Base-by-base conservation (phyloP, 768 basidiomycete genomes). In the Kwoniella botswanensis region DNA sequence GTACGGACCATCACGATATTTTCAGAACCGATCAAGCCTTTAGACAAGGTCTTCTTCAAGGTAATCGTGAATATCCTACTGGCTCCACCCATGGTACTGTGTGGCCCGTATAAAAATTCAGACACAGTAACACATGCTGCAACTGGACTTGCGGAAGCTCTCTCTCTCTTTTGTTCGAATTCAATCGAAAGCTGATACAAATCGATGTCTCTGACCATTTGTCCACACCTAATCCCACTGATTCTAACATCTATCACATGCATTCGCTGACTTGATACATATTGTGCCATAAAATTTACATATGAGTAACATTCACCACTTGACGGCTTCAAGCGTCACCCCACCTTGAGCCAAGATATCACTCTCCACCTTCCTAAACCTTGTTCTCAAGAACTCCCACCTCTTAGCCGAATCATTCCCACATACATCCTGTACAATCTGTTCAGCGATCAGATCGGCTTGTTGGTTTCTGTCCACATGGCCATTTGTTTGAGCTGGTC, bases 301-400 rank as follows among this genome's bases (percentile, higher is more conserved):
- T 18, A 50, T 50, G 35, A 35, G 4, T 35, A 11, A 42, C 7
- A 17, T 18, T 55, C 60, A 80, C 79, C 79, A 80, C 67, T 68
- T 74, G 26, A 80, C 79, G 63, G 77, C 77, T 64, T 80, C 79
- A 26, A 76, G 74, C 1, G 77, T 76, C 9, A 81, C 65, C 5
- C 80, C 80, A 3, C 76, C 79, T 9, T 68, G 71, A 26, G 65
- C 52, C 62, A 79, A 29, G 11, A 93, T 89, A 76, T 94, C 92
- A 84, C 90, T 92, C 83, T 92, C 92, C 1, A 97, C 93, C 29
- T 92, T 92, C 69, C 89, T 87, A 81, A 94, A 96, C 79, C 88
- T 85, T 2, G 94, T 96, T 81, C 93, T 87, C 78, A 96, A 88
- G 42, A 88, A 81, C 62, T 82, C 80, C 78, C 84, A 83, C 56